These are phyloP conservation scores for Gentiana dahurica DNA, from an alignment of 257 asterid genomes.

Conservation along the genomic window DNA sequence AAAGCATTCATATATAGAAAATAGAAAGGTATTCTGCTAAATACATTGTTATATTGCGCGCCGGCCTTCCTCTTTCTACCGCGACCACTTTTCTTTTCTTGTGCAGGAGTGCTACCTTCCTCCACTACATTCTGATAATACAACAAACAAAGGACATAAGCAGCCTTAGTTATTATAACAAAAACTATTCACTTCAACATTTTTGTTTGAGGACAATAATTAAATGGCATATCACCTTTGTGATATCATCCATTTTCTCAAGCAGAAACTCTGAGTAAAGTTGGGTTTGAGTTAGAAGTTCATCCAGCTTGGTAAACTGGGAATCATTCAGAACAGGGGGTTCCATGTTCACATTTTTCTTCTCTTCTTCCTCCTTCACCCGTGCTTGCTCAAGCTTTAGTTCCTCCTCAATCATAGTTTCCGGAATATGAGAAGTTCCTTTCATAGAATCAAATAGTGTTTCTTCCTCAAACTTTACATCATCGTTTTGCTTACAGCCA, in stretches of 20 bases:
- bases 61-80: conserved; percentile 72
- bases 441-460: conserved; percentile 19
- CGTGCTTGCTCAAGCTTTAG: conserved; percentile 40
- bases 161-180: background rate
- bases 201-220: background rate
- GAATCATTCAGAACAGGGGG: conserved; percentile 46
- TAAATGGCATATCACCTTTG: conserved; percentile 34
- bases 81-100: conserved; percentile 46
- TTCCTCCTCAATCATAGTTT: conserved; percentile 53
- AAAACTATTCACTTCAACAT: background rate
- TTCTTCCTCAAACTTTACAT: conserved; percentile 33
- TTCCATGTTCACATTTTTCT: conserved; percentile 21
- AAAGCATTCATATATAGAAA: too few relatives aligned
- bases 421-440: conserved; percentile 30
- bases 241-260: conserved; percentile 91
- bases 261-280: conserved; percentile 85
- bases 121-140: conserved; percentile 38
- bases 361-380: conserved; percentile 41
- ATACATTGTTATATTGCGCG: conserved; percentile 43
- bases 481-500: conserved; percentile 31
- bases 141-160: conserved; percentile 12
- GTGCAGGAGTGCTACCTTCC: conserved; percentile 28
- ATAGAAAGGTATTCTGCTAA: too few relatives aligned
- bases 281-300: conserved; percentile 87
- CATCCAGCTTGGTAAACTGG: conserved; percentile 76